Evolutionary conservation across 2,329 filamentous ascomycete species (phyloP).

Genomic region (Aspergillus fumigatus): DNA sequence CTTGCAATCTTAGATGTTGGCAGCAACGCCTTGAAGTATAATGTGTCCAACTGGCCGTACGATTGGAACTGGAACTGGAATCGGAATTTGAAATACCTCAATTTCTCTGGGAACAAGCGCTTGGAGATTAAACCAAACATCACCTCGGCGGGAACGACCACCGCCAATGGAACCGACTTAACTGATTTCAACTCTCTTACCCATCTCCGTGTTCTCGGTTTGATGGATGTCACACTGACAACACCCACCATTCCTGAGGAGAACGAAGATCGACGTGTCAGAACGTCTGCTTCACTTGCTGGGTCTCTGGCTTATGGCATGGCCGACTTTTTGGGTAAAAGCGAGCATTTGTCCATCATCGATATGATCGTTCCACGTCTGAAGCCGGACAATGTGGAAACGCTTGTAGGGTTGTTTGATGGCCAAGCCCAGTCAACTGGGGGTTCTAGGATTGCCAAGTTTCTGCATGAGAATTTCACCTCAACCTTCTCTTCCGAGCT

Average conservation of each 20-base stretch:
- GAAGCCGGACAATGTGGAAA: conserved; percentile 83
- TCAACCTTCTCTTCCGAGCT: conserved; percentile 78
- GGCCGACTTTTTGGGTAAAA: conserved; percentile 89
- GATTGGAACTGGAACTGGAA: conserved; percentile 99
- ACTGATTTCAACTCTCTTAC: conserved; percentile 84
- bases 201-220: conserved; percentile 79
- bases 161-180: conserved; percentile 60
- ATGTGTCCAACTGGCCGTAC: conserved; percentile 97
- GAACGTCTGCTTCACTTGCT: conserved; percentile 92
- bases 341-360: conserved; percentile 91
- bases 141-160: conserved; percentile 49
- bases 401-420: conserved; percentile 91
- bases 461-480: conserved; percentile 91
- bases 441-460: conserved; percentile 94
- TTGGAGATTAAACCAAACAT: conserved; percentile 77
- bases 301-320: conserved; percentile 92
- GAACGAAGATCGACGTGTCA: conserved; percentile 87
- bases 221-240: conserved; percentile 97
- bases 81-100: conserved; percentile 87
- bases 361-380: conserved; percentile 93
- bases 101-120: conserved; percentile 93
- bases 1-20: conserved; percentile 89
- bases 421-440: conserved; percentile 83
- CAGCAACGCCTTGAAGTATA: conserved; percentile 95
- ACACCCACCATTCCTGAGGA: conserved; percentile 92